Base-by-base conservation (phyloP, 2,329 filamentous ascomycete genomes). In the Calonectria multiphialidica region DNA sequence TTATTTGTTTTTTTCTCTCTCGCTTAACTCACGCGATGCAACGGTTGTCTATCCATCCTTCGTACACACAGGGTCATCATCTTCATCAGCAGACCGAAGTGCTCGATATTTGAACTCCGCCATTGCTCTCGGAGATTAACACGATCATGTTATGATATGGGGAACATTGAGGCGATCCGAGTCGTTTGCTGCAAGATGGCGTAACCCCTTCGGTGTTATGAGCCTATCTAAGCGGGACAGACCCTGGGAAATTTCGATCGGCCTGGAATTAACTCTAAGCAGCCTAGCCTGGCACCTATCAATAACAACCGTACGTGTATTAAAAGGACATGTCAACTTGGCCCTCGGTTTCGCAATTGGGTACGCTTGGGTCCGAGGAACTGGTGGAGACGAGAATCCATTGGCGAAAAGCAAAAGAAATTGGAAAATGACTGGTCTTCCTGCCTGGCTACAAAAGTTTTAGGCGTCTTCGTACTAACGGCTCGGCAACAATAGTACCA, bases 221-320 rank as follows among this genome's bases (percentile, higher is more conserved):
- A 28, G 8, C 33, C 53, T 6, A 25, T 40, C 8, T 25, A 33
- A 28, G 35, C 53, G 25, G 21, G 21, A 21, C 25, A 18, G 35
- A n/a, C 53, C 30, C 35, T 59, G 53, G 53, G 53, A 59, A 40
- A 37, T 59, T 59, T 59, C 6, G 53, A 59, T 59, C 53, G 21
- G 10, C 53, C 33, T 16, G 15, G 18, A 25, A 25, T 40, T 40
- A 59, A 12, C 53, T 33, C 35, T 40, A 59, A 59, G 18, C 1
- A 37, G 53, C 21, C 15, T 40, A 18, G 21, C 7, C 12, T 18
- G n/a, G 6, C 53, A 30, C 21, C 44, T 59, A 59, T 59, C 35
- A 23, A 37, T 59, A 59, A 33, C 15, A 40, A 33, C 21, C 2
- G 21, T 25, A 40, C 53, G 18, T 28, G 35, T 8, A 9, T 12